A percentile compares a stretch with the other conserved stretches of the same genome.
These are phyloP conservation scores for Cronartium quercuum DNA, from an alignment of 1,284 basidiomycete species.

Conservation along the genomic window DNA sequence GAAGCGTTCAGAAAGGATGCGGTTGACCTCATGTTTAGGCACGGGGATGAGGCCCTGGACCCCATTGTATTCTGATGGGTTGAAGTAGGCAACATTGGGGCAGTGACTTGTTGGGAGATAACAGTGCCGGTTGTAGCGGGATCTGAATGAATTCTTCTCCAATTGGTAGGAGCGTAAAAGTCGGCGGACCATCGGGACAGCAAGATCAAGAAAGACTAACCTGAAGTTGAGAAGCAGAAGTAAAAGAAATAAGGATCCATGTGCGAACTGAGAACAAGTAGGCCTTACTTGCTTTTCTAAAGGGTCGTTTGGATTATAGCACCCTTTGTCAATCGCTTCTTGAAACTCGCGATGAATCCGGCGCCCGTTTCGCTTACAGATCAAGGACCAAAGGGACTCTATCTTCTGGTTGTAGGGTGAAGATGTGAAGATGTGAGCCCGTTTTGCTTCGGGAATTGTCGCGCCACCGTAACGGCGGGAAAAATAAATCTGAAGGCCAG, in stretches of 20 bases:
- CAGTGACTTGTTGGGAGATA: not conserved
- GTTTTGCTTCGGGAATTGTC: not conserved
- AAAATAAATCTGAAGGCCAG: not conserved
- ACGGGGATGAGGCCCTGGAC: not conserved
- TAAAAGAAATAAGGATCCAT: not conserved
- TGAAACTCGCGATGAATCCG: not conserved
- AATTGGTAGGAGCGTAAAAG: not conserved
- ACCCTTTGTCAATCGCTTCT: not conserved
- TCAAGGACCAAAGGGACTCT: not conserved
- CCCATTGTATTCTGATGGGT: not conserved
- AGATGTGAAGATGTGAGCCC: not conserved
- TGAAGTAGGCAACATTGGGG: not conserved
- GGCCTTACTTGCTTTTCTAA: not conserved
- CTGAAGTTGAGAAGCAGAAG: not conserved
- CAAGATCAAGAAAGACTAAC: not conserved
- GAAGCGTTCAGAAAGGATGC: not conserved
- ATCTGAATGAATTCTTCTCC: not conserved
- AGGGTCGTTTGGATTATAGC: slow-evolving; percentile 4
- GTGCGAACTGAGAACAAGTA: not conserved
- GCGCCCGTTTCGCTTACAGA: not conserved
- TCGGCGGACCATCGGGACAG: not conserved
- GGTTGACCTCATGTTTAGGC: not conserved
- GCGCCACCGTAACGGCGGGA: not conserved
- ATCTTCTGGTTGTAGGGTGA: slow-evolving; percentile 1
- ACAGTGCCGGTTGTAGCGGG: not conserved